phyloP scores from a whole-genome alignment of 768 basidiomycete species.

The Ramaria sp. region DNA sequence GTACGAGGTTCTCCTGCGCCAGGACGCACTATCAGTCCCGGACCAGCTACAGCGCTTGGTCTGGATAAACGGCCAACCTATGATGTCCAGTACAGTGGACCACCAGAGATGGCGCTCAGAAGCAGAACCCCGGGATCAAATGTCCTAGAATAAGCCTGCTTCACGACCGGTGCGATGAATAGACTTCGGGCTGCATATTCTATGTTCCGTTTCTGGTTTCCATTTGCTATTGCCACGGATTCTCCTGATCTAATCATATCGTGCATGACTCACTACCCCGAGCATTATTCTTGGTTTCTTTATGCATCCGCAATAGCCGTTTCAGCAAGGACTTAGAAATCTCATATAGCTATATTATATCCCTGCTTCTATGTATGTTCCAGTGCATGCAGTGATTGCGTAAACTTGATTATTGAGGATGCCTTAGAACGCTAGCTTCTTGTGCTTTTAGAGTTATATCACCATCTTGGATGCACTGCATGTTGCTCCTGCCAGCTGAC shows the following conservation, averaged over 20 bases:
- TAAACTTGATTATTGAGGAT: no score
- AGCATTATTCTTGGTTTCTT: not conserved
- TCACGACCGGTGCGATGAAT: not conserved
- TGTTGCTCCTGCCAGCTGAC: no score
- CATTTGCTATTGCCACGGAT: not conserved
- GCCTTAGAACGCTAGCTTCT: no score
- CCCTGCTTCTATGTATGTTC: not conserved
- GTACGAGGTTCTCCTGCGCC: slow-evolving; percentile 3
- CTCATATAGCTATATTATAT: not conserved
- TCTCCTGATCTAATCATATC: not conserved
- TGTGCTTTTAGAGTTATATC: no score
- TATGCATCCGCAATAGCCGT: not conserved
- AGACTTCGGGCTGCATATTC: not conserved
- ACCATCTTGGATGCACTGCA: no score
- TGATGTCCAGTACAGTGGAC: slow-evolving; percentile 32
- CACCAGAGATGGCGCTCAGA: not conserved
- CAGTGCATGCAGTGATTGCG: not conserved
- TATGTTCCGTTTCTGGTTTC: not conserved
- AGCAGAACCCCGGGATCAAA: not conserved
- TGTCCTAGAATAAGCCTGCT: not conserved
- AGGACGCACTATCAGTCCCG: slow-evolving; percentile 30
- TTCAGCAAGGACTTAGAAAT: not conserved
- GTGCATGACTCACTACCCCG: not conserved
- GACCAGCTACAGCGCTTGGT: slow-evolving; percentile 20
- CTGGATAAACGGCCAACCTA: slow-evolving; percentile 31